Conservation (phyloP, 345 rosid species). For the Citropsis articulata region DNA sequence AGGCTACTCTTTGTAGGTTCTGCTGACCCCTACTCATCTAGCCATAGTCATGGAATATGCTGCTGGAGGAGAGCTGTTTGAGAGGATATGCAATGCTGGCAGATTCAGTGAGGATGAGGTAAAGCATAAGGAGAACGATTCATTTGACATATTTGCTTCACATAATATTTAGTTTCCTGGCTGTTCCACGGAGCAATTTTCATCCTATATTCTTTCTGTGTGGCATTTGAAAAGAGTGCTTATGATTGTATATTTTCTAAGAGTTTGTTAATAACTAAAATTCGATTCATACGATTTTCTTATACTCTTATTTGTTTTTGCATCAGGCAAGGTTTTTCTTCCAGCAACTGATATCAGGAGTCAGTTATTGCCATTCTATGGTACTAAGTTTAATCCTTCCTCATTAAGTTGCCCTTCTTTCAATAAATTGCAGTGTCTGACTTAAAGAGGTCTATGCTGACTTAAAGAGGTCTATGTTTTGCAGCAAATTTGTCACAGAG, state of each 20-base stretch:
- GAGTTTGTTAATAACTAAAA: neutral
- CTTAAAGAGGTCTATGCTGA: too few relatives aligned
- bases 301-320: conserved; percentile 9
- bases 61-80: conserved; percentile 71
- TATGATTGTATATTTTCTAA: neutral
- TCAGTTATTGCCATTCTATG: conserved; percentile 70
- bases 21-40: conserved; percentile 60
- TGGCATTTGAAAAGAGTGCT: neutral
- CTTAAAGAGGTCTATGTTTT: neutral
- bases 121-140: neutral
- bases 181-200: neutral
- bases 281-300: neutral
- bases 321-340: conserved; percentile 75
- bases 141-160: neutral
- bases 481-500: conserved; percentile 68
- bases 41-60: conserved; percentile 80
- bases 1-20: conserved; percentile 37
- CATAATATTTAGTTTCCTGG: neutral
- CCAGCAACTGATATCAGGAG: conserved; percentile 75
- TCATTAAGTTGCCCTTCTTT: neutral
- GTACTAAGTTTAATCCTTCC: conserved; percentile 28
- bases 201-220: neutral
- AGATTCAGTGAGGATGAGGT: conserved; percentile 76
- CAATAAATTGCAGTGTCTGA: neutral
- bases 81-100: conserved; percentile 61